Evolutionary conservation across 225 moss, liverwort and hornwort species (phyloP), one percentile per base, ranked within the genome.

Genomic region (Thuidium tamariscinum): DNA sequence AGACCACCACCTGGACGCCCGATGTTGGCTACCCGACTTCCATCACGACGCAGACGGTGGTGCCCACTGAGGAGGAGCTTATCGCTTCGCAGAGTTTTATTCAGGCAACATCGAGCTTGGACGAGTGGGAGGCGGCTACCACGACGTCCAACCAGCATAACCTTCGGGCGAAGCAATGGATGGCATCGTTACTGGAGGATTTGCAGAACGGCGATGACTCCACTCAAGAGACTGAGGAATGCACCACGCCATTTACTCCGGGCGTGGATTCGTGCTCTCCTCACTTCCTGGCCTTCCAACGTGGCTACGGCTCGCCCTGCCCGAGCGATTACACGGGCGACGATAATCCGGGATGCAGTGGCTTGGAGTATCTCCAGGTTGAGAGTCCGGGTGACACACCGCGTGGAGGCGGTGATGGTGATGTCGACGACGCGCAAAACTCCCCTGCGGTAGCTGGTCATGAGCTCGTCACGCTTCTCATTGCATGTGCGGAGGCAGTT

Each of bases 401-500:
- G 51, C 85, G 93, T 84, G 85, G 94, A 78, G 93, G 89, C 75
- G 90, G 91, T 49, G 89, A 88, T 23, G 88, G 89, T 14, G 88
- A 89, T 69, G 83, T 82, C 13, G 86, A 87, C 66, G 88, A 90
- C 29, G 84, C 83, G 25, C 84, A 85, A 19, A 85, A 88, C 59
- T 89, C 82, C 55, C 87, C 88, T 84, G 95, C 87, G 26, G 80
- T 88, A 9, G 91, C 94, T 54, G 97, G 96, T n/a, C 94, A 93
- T 26, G 94, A 99, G 88, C 93, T 99, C 34, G 94, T 99, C 46
- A 96, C 96, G 44, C 89, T 99, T 77, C 88, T 99, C 57, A 91
- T 99, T 63, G 96, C 96, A 18, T 97, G 98, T 65, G 96, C 97
- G 22, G 96, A 99, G 88, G 98, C 97, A 4, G 94, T 99, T 6